Evolutionary conservation across 345 rosid genomes (phyloP).

Genomic region (Aegle marmelos): DNA sequence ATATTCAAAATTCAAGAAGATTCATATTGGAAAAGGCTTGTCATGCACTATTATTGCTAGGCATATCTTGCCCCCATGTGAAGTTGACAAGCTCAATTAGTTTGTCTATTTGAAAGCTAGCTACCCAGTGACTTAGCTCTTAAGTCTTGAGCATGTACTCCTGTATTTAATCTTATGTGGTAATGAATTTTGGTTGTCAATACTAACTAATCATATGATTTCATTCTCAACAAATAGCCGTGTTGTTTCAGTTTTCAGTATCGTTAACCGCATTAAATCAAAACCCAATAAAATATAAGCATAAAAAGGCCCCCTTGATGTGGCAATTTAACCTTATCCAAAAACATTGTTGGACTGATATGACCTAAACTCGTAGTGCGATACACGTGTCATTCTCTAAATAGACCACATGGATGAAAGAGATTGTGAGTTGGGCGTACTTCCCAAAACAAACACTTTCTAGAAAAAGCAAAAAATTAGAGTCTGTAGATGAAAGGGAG

Average conservation of each 20-base stretch:
- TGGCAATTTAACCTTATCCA: constrained; percentile 21
- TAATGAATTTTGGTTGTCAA: not conserved
- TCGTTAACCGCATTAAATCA: not conserved
- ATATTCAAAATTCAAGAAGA: too few relatives aligned
- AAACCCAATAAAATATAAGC: not conserved
- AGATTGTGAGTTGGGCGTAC: not conserved
- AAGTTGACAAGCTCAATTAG: too few relatives aligned
- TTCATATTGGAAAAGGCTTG: too few relatives aligned
- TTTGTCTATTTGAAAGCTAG: not conserved
- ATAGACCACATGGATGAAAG: not conserved
- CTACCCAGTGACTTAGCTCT: not conserved
- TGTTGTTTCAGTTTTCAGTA: too few relatives aligned
- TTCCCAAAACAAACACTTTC: not conserved
- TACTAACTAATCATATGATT: not conserved
- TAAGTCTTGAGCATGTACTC: not conserved
- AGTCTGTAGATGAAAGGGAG: not conserved
- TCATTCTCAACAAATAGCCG: not conserved
- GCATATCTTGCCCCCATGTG: not conserved
- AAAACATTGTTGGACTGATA: not conserved
- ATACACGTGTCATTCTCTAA: not conserved
- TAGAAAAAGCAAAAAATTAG: not conserved
- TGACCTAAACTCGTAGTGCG: not conserved
- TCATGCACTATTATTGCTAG: not conserved
- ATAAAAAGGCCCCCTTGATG: not conserved
- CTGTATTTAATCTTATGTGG: too few relatives aligned